Evolutionary conservation across 116 monocot species (phyloP).

Genomic region (Cymodocea nodosa): DNA sequence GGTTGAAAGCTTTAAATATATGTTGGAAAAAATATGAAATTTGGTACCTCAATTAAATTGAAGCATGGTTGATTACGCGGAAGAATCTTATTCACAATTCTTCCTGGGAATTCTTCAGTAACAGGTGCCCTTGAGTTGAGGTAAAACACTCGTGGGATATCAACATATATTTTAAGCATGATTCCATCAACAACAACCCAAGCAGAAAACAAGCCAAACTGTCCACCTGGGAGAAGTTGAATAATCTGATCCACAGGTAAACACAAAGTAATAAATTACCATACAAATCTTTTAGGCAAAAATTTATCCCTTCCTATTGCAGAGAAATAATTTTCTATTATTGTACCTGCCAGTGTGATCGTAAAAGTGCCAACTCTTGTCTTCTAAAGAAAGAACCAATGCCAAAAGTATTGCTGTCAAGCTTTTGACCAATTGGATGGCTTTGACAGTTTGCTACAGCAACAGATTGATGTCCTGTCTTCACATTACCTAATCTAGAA

Average conservation of each 20-base stretch:
- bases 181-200: conserved; percentile 83
- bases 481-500: conserved; percentile 36
- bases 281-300: background rate
- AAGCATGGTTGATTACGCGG: conserved; percentile 74
- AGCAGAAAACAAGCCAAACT: conserved; percentile 60
- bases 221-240: conserved; percentile 54
- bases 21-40: background rate
- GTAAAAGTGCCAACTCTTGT: conserved; percentile 53
- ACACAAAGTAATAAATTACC: background rate
- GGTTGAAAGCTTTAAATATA: too few relatives aligned
- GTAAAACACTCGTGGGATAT: conserved; percentile 76
- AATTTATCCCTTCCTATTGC: background rate
- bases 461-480: conserved; percentile 15
- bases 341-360: conserved; percentile 79
- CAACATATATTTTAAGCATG: conserved; percentile 66
- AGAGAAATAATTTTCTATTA: too few relatives aligned
- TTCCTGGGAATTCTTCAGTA: conserved; percentile 89
- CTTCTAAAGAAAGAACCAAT: conserved; percentile 59
- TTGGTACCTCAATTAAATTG: conserved; percentile 73
- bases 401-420: conserved; percentile 18
- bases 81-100: conserved; percentile 78
- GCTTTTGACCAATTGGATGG: conserved; percentile 12
- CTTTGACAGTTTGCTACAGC: conserved; percentile 13
- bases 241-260: conserved; percentile 46
- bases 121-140: conserved; percentile 77